These are phyloP conservation scores for Shiraia bambusicola DNA, from an alignment of 2,329 filamentous ascomycete species.

Conservation along the genomic window DNA sequence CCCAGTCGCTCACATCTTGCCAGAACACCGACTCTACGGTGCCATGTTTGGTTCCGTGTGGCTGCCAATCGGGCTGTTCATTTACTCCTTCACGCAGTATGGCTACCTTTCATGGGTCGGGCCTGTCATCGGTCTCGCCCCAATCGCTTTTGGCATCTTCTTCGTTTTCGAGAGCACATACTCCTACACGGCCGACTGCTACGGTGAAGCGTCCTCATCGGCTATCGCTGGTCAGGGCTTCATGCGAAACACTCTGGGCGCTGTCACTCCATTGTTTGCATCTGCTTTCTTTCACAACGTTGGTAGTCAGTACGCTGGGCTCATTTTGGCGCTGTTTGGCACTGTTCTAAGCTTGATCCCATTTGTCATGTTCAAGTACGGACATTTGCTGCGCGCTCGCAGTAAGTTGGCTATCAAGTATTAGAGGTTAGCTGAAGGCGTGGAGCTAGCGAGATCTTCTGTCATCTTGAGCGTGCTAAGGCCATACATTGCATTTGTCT, in stretches of 20 bases:
- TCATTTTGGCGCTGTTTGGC: slow-evolving; percentile 52
- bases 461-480: too few species aligned
- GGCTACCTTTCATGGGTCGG: slow-evolving; percentile 52
- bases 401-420: slow-evolving; percentile 44
- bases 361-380: slow-evolving; percentile 50
- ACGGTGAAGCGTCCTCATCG: slow-evolving; percentile 49
- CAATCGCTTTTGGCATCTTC: slow-evolving; percentile 57
- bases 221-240: slow-evolving; percentile 55
- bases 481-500: too few species aligned
- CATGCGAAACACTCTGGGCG: slow-evolving; percentile 56
- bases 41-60: slow-evolving; percentile 36
- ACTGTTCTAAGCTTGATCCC: slow-evolving; percentile 47
- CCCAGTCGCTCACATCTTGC: slow-evolving; percentile 40
- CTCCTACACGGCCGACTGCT: slow-evolving; percentile 56
- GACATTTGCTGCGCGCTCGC: slow-evolving; percentile 42
- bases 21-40: slow-evolving; percentile 37
- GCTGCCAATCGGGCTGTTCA: slow-evolving; percentile 40
- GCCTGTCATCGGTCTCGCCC: slow-evolving; percentile 52
- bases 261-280: slow-evolving; percentile 55
- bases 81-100: slow-evolving; percentile 59
- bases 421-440: slow-evolving; percentile 2
- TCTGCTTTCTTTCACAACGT: slow-evolving; percentile 57
- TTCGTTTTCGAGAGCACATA: slow-evolving; percentile 53
- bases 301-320: slow-evolving; percentile 55
- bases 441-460: not conserved